Percentiles rank a stretch among this genome's conserved stretches.
These are phyloP conservation scores for Auricularia sp. DNA, from an alignment of 768 basidiomycete species.

Conservation along the genomic window DNA sequence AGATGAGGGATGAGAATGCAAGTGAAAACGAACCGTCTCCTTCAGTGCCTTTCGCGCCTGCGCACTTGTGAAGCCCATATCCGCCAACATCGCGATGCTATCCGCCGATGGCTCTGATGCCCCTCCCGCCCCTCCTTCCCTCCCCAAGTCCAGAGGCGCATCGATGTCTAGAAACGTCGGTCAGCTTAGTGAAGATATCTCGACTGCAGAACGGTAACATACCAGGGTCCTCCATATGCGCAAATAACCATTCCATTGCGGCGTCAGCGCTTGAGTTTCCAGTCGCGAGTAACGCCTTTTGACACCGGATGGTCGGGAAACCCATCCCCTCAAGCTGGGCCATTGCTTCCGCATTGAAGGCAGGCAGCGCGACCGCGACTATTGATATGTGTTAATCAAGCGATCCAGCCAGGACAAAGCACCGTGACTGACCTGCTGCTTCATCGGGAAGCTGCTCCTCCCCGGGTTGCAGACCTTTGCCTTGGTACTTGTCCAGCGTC, in stretches of 20 bases:
- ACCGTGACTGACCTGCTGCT: constrained; percentile 15
- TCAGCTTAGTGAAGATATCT: not conserved
- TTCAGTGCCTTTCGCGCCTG: constrained; percentile 82
- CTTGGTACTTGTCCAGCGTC: constrained; percentile 54
- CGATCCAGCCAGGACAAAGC: not conserved
- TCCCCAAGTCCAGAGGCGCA: constrained; percentile 43
- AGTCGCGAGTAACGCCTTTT: constrained; percentile 85
- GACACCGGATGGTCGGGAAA: constrained; percentile 75
- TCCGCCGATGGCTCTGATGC: constrained; percentile 52
- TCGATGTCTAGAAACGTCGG: constrained; percentile 64
- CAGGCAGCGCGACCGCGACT: constrained; percentile 35
- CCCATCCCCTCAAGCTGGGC: constrained; percentile 81
- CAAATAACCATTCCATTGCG: constrained; percentile 95
- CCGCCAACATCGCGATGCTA: constrained; percentile 61
- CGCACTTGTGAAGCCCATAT: constrained; percentile 85
- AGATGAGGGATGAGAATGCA: not conserved
- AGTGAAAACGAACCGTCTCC: constrained; percentile 56
- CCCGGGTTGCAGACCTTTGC: constrained; percentile 55
- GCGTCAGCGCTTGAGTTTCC: constrained; percentile 63
- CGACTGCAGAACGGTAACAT: constrained; percentile 8
- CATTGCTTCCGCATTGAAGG: constrained; percentile 69
- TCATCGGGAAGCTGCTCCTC: constrained; percentile 65
- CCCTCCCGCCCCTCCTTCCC: constrained; percentile 14
- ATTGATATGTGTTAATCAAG: not conserved
- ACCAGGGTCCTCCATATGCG: constrained; percentile 93